Evolutionary conservation across 202 grass and related monocot species (phyloP).

Genomic region (Schoenoplectus tabernaemontani): DNA sequence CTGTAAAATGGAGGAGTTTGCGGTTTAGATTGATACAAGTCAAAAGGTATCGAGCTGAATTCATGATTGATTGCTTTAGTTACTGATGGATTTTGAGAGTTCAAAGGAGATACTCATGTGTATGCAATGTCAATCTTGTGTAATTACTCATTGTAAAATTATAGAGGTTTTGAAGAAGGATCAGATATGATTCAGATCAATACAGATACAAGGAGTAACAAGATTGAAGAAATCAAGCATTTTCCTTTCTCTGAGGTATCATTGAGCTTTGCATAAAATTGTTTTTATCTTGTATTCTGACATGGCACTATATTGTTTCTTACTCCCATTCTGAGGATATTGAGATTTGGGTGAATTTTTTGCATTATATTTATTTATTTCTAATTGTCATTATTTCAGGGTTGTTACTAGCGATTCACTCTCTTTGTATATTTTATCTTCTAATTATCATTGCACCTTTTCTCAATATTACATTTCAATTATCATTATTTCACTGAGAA

Average conservation of each 20-base stretch:
- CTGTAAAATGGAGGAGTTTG: neutral
- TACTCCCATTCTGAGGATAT: neutral
- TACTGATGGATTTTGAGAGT: neutral
- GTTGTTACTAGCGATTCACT: neutral
- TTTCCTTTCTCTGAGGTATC: slow-evolving; percentile 69
- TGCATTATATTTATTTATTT: neutral
- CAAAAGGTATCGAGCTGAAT: neutral
- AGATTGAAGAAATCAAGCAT: slow-evolving; percentile 63
- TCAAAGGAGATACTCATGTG: neutral
- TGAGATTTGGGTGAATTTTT: neutral
- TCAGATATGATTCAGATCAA: slow-evolving; percentile 86
- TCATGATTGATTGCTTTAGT: neutral
- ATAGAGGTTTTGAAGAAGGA: slow-evolving; percentile 63
- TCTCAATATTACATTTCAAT: neutral
- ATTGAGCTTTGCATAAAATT: neutral
- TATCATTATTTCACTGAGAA: neutral
- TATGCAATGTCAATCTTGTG: neutral
- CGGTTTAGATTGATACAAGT: neutral
- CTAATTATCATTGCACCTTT: neutral
- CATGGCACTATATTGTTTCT: neutral
- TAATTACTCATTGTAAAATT: neutral
- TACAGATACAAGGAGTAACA: slow-evolving; percentile 56
- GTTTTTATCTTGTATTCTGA: neutral
- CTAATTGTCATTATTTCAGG: neutral
- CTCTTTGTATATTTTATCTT: neutral